Base-by-base conservation (phyloP, 768 basidiomycete genomes). In the Naganishia friedmannii region DNA sequence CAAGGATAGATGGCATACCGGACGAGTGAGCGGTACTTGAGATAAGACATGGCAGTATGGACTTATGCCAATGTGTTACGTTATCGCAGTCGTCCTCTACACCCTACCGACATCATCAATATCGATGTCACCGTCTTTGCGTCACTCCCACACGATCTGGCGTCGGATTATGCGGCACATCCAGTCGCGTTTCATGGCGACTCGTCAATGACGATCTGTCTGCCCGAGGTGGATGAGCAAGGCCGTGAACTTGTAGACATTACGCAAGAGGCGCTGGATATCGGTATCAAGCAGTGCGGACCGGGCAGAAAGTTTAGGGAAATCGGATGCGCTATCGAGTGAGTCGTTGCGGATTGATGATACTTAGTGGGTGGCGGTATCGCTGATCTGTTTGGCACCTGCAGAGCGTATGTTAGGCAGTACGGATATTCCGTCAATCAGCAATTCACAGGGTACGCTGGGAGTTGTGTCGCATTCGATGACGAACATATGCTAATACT, bases 21-120 rank as follows among this genome's bases (percentile, higher is more conserved):
- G 92, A 95, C 82, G 86, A 90, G 92, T 93, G 73, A 73, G 86
- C 55, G 28, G 42, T 72, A 68, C 58, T 70, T n/a, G 6, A n/a
- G 32, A 32, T 29, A 48, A 21, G 8, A 32, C 31, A 48, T 55
- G 13, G 21, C 29, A 15, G 2, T 51, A 7, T 29, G 9, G 58
- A 7, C 57, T 65, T 19, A 28, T 13, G 19, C 46, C 37, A 17
- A 55, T 45, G 23, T 32, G 19, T 5, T n/a, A n/a, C 65, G 68
- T 69, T 65, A 17, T 67, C 54, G 12, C 73, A 93, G 92, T 69
- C 90, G 92, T 42, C 87, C 87, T 0, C 84, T 96, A 3, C 85
- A 89, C 77, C 84, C 90, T 55, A 90, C 89, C 0, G 93, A 96
- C 72, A 90, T 96, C 55, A 83, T 96, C 74, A 93, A 93, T 78